Evolutionary conservation across 768 basidiomycete species (phyloP), one percentile per base, ranked within the genome.

Genomic region (Pleurotus cornucopiae): DNA sequence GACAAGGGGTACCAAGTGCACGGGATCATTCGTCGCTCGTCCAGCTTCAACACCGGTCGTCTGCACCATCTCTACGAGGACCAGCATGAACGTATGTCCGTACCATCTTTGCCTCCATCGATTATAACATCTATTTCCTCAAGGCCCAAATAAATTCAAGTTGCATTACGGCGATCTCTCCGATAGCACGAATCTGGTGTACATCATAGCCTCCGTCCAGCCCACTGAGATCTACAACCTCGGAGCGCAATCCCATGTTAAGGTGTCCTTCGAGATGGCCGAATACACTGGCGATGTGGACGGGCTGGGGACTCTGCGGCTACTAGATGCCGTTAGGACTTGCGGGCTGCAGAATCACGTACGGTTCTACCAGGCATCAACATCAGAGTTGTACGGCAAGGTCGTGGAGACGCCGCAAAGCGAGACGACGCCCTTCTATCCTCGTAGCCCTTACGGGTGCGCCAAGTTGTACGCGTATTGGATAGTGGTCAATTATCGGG

Each of bases 271-370:
- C 71, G 96, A 98, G 72, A 96, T 98, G 93, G 92, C 95, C 21
- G 95, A 98, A 73, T 98, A 98, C 76, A 98, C 96, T 0, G 94
- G 91, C 49, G 96, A 98, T 66, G 95, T 98, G 48, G 95, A 98
- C 64, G 95, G 88, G 6, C 80, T 98, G 40, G 95, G 95, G 54
- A 98, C 95, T 5, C 84, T 98, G 47, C 91, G 95, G 63, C 83
- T 98, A 57, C 88, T 98, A 57, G 96, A 98, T 65, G 95, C 95
- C 54, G 86, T 98, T 70, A 86, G 95, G 41, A 98, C 96, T 6
- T 94, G 93, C 69, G 95, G 95, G 3, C 83, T 98, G 58, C 91
- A 95, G 69, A 86, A 89, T 64, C 89, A 95, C 73, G 82, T 92
- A 64, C 86, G 91, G 46, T 98, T 98, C 80, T 98, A 98, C 76